These are phyloP conservation scores for Pichia sp. DNA, from an alignment of 1,139 yeast species.

Conservation along the genomic window DNA sequence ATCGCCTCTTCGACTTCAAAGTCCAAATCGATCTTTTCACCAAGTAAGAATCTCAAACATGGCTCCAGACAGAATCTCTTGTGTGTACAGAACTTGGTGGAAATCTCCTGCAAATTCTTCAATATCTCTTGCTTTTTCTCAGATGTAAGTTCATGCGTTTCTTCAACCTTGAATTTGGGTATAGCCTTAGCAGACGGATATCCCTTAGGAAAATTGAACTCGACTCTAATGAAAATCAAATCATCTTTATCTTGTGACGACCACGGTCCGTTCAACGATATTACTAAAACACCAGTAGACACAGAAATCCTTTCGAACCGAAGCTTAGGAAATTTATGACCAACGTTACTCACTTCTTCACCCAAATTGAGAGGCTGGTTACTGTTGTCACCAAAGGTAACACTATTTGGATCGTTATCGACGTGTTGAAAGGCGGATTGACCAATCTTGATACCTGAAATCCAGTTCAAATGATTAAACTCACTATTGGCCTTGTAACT, in stretches of 20 bases:
- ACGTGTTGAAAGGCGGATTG: conserved; percentile 33
- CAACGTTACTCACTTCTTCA: conserved; percentile 87
- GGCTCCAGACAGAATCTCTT: conserved; percentile 77
- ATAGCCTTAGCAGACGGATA: conserved; percentile 62
- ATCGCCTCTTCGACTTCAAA: conserved; percentile 28
- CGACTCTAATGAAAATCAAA: conserved; percentile 67
- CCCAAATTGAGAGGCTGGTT: conserved; percentile 68
- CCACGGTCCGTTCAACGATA: conserved; percentile 83
- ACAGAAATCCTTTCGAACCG: conserved; percentile 86
- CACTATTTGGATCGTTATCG: conserved; percentile 29
- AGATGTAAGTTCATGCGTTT: conserved; percentile 62
- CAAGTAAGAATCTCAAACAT: conserved; percentile 73
- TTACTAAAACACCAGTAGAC: conserved; percentile 73
- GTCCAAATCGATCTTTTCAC: conserved; percentile 67
- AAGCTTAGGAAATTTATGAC: conserved; percentile 86
- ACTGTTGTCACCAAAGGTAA: conserved; percentile 34
- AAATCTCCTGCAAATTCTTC: conserved; percentile 51
- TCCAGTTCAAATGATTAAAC: conserved; percentile 80
- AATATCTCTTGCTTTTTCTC: conserved; percentile 50
- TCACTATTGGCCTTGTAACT: conserved; percentile 22
- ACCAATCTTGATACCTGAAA: conserved; percentile 86
- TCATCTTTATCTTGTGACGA: conserved; percentile 45
- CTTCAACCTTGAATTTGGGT: conserved; percentile 71
- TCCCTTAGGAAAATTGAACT: conserved; percentile 61
- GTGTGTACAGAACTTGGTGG: conserved; percentile 53